A percentile compares a stretch with the other conserved stretches of the same genome.
Conservation (phyloP, 2,329 filamentous ascomycete species). For the Hysterium pulicare region DNA sequence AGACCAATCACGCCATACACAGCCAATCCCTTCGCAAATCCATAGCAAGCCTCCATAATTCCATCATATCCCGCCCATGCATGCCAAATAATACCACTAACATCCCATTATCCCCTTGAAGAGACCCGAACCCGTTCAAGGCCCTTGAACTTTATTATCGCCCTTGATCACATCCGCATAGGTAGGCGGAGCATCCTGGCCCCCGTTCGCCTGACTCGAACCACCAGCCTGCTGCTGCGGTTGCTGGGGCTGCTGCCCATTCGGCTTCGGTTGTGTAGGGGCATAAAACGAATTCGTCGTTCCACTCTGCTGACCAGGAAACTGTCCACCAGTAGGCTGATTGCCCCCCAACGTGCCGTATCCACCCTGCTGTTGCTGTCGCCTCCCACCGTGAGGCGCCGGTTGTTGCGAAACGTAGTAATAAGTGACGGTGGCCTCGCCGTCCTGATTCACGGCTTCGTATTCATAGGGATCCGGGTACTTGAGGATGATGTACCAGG, state of each 20-base stretch:
- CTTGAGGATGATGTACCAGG: conserved; percentile 96
- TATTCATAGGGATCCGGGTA: conserved; percentile 73
- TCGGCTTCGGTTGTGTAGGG: conserved; percentile 16
- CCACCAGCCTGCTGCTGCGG: conserved; percentile 38
- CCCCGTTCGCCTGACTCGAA: conserved; percentile 33
- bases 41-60: too few species aligned
- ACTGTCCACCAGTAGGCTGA: conserved; percentile 38
- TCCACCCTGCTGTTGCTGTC: conserved; percentile 13
- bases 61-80: too few species aligned
- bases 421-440: conserved; percentile 63
- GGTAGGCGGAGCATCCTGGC: conserved; percentile 67
- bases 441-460: conserved; percentile 58
- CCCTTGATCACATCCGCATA: conserved; percentile 88
- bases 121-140: too few species aligned
- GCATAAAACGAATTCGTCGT: conserved; percentile 27
- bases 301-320: conserved; percentile 40
- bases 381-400: conserved; percentile 12
- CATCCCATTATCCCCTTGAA: too few species aligned
- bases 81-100: too few species aligned
- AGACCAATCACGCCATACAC: too few species aligned
- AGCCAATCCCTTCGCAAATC: too few species aligned
- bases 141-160: conserved; percentile 79
- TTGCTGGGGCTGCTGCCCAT: conserved; percentile 15
- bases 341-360: conserved; percentile 43
- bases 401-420: conserved; percentile 58